Evolutionary conservation across 2,329 filamentous ascomycete species (phyloP).

Genomic region (Paramyrothecium sp.): DNA sequence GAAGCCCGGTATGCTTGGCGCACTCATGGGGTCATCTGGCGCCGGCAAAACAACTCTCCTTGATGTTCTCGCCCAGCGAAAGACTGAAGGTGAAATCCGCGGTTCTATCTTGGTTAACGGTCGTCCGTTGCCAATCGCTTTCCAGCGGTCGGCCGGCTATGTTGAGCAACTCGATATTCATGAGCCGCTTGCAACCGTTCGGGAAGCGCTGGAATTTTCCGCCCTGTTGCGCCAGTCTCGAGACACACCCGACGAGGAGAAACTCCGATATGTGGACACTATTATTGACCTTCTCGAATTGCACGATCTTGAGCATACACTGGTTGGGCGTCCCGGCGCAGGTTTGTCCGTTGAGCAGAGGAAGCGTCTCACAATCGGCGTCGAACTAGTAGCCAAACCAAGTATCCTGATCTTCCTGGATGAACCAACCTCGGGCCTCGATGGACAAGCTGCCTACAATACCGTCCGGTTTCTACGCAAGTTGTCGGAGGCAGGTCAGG

Average conservation of each 20-base stretch:
- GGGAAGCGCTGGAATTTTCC: not conserved
- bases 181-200: not conserved
- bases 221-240: not conserved
- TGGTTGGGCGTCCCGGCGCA: not conserved
- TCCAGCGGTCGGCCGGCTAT: not conserved
- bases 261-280: not conserved
- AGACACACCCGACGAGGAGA: not conserved
- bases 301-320: not conserved
- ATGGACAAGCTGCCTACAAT: constrained; percentile 28
- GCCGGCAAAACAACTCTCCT: not conserved
- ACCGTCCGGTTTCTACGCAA: constrained; percentile 38
- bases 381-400: constrained; percentile 67
- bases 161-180: not conserved
- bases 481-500: constrained; percentile 59
- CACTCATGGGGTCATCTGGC: not conserved
- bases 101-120: not conserved
- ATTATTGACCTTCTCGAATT: not conserved
- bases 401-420: constrained; percentile 62
- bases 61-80: not conserved
- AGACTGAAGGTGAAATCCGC: not conserved
- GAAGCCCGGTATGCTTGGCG: not conserved
- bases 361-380: constrained; percentile 68
- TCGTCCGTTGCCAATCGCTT: not conserved
- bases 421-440: constrained; percentile 55
- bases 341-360: constrained; percentile 14